These are phyloP conservation scores for Cucurbita argyrosperma DNA, from an alignment of 306 rosid species.

Conservation along the genomic window DNA sequence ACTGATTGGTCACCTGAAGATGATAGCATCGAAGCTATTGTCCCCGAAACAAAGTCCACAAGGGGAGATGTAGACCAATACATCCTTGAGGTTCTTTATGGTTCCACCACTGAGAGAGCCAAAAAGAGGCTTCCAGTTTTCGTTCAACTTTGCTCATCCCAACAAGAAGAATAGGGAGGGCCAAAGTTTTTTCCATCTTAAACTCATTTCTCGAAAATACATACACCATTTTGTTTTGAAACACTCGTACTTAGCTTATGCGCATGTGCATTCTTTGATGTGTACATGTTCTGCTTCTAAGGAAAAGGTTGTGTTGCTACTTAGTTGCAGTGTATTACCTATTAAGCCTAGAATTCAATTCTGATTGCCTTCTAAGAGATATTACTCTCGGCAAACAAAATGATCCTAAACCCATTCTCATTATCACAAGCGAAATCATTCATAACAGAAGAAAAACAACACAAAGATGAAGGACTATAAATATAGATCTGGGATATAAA, in stretches of 20 bases:
- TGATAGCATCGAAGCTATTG: conserved; percentile 35
- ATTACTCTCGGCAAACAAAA: no score
- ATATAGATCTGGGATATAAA: not conserved
- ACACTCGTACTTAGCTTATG: not conserved
- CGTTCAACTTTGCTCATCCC: conserved; percentile 11
- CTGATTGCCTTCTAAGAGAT: no score
- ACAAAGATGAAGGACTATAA: no score
- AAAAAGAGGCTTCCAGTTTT: conserved; percentile 25
- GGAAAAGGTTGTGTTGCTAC: no score
- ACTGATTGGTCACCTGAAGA: conserved; percentile 61
- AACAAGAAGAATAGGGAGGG: not conserved
- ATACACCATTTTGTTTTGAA: not conserved
- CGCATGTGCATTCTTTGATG: no score
- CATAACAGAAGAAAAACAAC: no score
- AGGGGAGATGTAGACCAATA: conserved; percentile 25
- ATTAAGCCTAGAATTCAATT: no score
- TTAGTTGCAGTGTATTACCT: no score
- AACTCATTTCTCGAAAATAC: no score
- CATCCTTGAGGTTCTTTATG: conserved; percentile 16
- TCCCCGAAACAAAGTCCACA: conserved; percentile 20
- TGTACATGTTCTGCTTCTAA: no score
- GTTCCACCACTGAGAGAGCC: not conserved
- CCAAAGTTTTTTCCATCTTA: not conserved
- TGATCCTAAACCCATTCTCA: no score
- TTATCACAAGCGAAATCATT: no score